Base-by-base conservation (phyloP, 1,139 yeast species). In the Kodamaea sp. region DNA sequence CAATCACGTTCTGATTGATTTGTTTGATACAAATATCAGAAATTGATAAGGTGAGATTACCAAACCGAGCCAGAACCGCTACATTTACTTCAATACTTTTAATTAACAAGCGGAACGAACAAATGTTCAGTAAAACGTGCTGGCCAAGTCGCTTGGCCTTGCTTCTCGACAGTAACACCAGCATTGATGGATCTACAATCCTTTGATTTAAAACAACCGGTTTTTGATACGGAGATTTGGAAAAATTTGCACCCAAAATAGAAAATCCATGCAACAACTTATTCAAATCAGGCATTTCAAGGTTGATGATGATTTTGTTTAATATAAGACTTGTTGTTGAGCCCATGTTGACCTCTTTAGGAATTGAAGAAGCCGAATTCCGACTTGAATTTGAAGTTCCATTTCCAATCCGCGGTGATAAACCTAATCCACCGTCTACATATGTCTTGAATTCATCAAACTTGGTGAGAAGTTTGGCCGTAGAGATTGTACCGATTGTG, bases 31-130 rank as follows among this genome's bases (percentile, higher is more conserved):
- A 47, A 11, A 66, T 43, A 6, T 62, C 52, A 1, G 50, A 43
- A 0, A 70, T 29, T 1, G 36, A 35, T 0, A 65, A 53, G 0
- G 46, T 41, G 4, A 81, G 15, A 35, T 61, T 64, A 0, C 87
- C 88, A 59, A 82, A 78, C 5, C 57, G 47, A 0, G 62, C 60
- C 8, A 56, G 49, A 1, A 75, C 41, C 1, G 62, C 42, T 0
- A 46, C 31, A 1, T 50, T 50, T 3, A 69, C 39, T 0, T 54
- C 47, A 1, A 68, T 30, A 2, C 50, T 51, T 28, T 57, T 56
- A 7, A 68, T 34, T 5, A 42, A 33, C 1, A 63, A n/a, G 27
- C 60, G 52, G 37, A 62, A 61, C 7, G 57, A 44, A 5, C 41
- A 35, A 6, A 30, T 27, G 28, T 35, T 35, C 7, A 15, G 23